Conservation (phyloP, 129 eudicot species). For the Flaveria trinervia region DNA sequence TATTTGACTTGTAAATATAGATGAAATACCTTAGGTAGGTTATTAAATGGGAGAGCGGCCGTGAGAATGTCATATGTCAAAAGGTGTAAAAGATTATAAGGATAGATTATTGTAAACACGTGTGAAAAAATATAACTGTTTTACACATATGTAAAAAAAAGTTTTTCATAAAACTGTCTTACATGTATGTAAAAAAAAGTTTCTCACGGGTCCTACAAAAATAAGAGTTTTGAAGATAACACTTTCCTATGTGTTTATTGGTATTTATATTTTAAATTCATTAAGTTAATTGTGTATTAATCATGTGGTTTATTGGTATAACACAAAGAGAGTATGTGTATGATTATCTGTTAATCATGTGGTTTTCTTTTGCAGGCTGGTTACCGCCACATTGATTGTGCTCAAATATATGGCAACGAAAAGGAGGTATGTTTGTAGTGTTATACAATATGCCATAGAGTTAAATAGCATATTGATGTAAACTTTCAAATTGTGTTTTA, state of each 20-base stretch:
- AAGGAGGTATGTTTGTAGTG: slow-evolving; percentile 59
- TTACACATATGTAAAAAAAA: too few species aligned
- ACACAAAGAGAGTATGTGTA: not conserved
- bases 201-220: too few species aligned
- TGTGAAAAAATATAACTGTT: too few species aligned
- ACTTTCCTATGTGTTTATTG: not conserved
- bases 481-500: not conserved
- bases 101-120: too few species aligned
- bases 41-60: too few species aligned
- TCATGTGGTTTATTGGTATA: too few species aligned
- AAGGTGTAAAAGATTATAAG: too few species aligned
- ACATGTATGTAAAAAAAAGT: too few species aligned
- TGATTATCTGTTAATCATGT: slow-evolving; percentile 18
- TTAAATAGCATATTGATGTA: not conserved
- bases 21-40: too few species aligned
- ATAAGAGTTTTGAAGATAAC: not conserved
- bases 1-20: too few species aligned
- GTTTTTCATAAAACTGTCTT: too few species aligned
- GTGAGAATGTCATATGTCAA: too few species aligned
- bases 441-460: not conserved
- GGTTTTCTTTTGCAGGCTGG: slow-evolving; percentile 57
- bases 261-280: not conserved
- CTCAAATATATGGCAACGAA: slow-evolving; percentile 63
- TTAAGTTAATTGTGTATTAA: not conserved
- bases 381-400: slow-evolving; percentile 88